phyloP scores from a whole-genome alignment of 805 yeast species.

The Metschnikowia lachancei region DNA sequence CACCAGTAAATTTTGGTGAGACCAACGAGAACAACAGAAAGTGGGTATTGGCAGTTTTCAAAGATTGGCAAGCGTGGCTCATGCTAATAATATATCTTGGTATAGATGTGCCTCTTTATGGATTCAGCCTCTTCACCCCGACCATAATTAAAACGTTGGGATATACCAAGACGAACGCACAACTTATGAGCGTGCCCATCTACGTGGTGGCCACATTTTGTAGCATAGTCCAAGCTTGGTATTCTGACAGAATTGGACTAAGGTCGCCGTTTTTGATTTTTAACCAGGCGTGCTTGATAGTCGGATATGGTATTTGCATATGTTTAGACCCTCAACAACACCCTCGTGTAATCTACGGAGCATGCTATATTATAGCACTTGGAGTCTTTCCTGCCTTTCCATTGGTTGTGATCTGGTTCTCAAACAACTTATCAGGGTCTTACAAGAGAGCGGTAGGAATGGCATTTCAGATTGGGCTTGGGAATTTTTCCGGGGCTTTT shows the following conservation, averaged over 20 bases:
- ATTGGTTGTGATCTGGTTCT: constrained; percentile 31
- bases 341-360: constrained; percentile 30
- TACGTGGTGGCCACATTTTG: constrained; percentile 34
- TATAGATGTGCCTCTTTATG: constrained; percentile 32
- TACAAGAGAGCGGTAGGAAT: constrained; percentile 38
- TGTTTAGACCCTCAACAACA: constrained; percentile 21
- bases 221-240: constrained; percentile 26
- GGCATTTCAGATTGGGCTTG: constrained; percentile 39
- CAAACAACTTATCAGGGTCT: constrained; percentile 34
- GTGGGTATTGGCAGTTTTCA: constrained; percentile 20
- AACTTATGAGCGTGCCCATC: constrained; percentile 45
- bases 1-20: constrained; percentile 11
- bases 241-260: constrained; percentile 24
- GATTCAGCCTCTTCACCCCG: constrained; percentile 43
- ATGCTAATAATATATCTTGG: constrained; percentile 28
- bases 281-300: constrained; percentile 24
- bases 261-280: constrained; percentile 30
- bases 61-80: constrained; percentile 28
- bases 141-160: constrained; percentile 45
- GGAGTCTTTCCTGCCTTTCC: constrained; percentile 33
- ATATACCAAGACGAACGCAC: constrained; percentile 38
- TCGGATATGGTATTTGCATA: constrained; percentile 31
- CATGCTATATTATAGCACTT: constrained; percentile 28
- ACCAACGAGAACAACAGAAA: constrained; percentile 11
- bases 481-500: constrained; percentile 38